These are phyloP conservation scores for Trichoderma sp. DNA, from an alignment of 2,329 filamentous ascomycete species.

Conservation along the genomic window DNA sequence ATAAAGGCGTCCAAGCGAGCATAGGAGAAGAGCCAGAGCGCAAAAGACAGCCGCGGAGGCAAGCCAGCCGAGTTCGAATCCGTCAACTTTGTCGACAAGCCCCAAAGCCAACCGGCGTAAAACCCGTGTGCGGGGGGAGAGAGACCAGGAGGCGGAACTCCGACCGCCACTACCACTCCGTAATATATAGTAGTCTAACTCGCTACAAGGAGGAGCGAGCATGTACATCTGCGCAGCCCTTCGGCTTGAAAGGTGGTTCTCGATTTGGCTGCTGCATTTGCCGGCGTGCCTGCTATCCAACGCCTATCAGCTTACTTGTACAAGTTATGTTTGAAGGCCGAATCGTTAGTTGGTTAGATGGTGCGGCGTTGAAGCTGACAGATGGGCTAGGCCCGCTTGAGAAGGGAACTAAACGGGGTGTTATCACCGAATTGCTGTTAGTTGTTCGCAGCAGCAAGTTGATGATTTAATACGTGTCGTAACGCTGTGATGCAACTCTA, in stretches of 20 bases:
- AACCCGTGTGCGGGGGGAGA: background rate
- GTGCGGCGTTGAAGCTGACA: conserved; percentile 1
- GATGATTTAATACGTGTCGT: background rate
- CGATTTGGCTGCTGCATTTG: background rate
- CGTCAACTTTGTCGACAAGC: background rate
- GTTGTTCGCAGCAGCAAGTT: background rate
- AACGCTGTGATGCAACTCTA: background rate
- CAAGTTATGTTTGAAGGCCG: background rate
- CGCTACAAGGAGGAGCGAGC: background rate
- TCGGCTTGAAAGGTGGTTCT: background rate
- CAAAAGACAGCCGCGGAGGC: background rate
- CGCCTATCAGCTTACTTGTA: conserved; percentile 7
- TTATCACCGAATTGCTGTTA: background rate
- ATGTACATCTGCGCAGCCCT: background rate
- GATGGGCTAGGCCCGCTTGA: conserved; percentile 5
- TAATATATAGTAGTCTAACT: background rate
- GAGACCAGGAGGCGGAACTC: background rate
- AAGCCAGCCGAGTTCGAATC: background rate
- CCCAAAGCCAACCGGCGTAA: background rate
- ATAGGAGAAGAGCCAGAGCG: background rate
- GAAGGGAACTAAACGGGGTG: conserved; percentile 1
- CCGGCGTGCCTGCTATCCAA: background rate
- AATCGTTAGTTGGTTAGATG: background rate
- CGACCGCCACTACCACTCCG: background rate
- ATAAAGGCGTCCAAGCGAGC: background rate